Evolutionary conservation across 106 monocot species (phyloP).

Genomic region (Acorus gramineus): DNA sequence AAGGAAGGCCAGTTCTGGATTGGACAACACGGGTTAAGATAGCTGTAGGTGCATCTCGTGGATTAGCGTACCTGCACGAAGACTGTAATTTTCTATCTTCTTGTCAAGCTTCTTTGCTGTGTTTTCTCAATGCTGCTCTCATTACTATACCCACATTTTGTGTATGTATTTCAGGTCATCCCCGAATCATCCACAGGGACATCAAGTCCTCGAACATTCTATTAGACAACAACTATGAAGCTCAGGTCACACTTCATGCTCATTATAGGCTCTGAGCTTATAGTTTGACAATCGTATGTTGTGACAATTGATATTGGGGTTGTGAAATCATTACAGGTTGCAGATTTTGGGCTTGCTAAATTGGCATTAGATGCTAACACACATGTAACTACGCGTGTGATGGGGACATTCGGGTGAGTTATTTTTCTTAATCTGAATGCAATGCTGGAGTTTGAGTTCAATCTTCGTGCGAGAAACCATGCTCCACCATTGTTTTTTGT

Average conservation of each 20-base stretch:
- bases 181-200: constrained; percentile 87
- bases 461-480: background rate
- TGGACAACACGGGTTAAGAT: constrained; percentile 69
- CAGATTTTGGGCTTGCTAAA: constrained; percentile 79
- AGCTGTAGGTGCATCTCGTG: constrained; percentile 86
- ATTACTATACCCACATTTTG: background rate
- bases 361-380: constrained; percentile 59
- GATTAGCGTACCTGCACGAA: constrained; percentile 88
- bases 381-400: constrained; percentile 73
- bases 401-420: constrained; percentile 79
- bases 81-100: constrained; percentile 53
- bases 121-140: background rate
- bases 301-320: no score
- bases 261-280: background rate
- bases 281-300: background rate
- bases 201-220: constrained; percentile 96
- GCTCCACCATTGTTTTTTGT: no score
- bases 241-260: constrained; percentile 41
- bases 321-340: constrained; percentile 21
- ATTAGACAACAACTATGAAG: constrained; percentile 78
- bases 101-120: background rate
- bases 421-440: background rate
- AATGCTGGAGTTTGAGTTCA: no score
- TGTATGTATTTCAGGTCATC: constrained; percentile 48
- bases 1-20: constrained; percentile 50